phyloP scores from a whole-genome alignment of 495 filamentous ascomycete genomes.

The Aspergillus kassunensis region DNA sequence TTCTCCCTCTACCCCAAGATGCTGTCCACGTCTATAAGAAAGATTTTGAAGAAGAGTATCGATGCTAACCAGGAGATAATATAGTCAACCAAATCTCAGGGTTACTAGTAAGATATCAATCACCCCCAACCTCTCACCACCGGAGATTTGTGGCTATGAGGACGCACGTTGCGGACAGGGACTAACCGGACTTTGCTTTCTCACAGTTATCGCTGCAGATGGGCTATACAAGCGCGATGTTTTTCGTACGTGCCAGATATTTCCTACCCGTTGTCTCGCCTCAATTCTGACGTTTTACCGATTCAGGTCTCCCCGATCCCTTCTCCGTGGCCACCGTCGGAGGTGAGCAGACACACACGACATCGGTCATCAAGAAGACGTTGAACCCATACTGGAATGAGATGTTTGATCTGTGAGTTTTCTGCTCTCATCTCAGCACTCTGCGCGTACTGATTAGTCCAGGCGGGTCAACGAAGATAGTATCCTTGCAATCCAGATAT shows the following conservation, averaged over 20 bases:
- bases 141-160: not conserved
- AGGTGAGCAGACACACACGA: slow-evolving; percentile 95
- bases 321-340: slow-evolving; percentile 96
- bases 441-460: slow-evolving; percentile 23
- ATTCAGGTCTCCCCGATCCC: slow-evolving; percentile 87
- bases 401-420: slow-evolving; percentile 81
- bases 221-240: slow-evolving; percentile 99
- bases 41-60: not conserved
- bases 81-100: slow-evolving; percentile 56
- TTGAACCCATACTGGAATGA: slow-evolving; percentile 99
- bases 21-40: too few relatives aligned
- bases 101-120: slow-evolving; percentile 54
- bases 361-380: slow-evolving; percentile 91
- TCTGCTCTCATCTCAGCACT: not conserved
- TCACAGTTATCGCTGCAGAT: slow-evolving; percentile 91
- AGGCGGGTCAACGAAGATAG: slow-evolving; percentile 89
- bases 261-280: not conserved
- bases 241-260: slow-evolving; percentile 59
- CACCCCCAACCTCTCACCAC: slow-evolving; percentile 2
- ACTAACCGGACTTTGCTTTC: slow-evolving; percentile 15
- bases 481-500: slow-evolving; percentile 95
- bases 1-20: slow-evolving; percentile 3
- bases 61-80: slow-evolving; percentile 32
- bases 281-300: slow-evolving; percentile 21
- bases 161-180: not conserved